Conservation (phyloP, 805 yeast species). For the Cyberlindnera mycetangii region DNA sequence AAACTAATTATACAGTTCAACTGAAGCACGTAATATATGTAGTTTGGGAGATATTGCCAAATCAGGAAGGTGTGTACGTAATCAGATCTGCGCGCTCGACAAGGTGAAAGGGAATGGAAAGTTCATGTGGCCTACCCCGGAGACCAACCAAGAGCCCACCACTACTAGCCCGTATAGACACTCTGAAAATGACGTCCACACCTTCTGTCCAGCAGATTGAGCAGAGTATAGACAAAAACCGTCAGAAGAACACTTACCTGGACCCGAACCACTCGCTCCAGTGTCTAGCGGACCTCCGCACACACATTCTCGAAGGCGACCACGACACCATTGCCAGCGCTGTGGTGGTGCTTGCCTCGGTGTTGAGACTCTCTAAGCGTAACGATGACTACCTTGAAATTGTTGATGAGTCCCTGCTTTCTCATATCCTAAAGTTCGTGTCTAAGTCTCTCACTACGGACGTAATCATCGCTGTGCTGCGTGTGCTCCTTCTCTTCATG, state of each 20-base stretch:
- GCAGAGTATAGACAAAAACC: conserved; percentile 18
- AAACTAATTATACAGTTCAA: background rate
- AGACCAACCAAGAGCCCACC: background rate
- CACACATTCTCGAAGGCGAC: conserved; percentile 23
- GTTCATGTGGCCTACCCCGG: background rate
- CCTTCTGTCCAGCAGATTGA: conserved; percentile 20
- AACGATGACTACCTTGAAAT: conserved; percentile 33
- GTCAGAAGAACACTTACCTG: conserved; percentile 16
- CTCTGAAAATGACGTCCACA: conserved; percentile 10
- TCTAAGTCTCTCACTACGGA: conserved; percentile 37
- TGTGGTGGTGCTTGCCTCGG: conserved; percentile 50
- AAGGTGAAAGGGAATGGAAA: background rate
- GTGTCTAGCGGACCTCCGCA: conserved; percentile 34
- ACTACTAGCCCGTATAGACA: too few relatives aligned
- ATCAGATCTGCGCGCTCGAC: background rate
- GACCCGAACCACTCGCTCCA: conserved; percentile 21
- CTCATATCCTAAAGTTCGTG: conserved; percentile 40
- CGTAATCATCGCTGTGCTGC: conserved; percentile 40
- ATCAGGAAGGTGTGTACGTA: conserved; percentile 5
- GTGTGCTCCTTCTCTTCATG: conserved; percentile 29
- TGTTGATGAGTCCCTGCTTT: conserved; percentile 40
- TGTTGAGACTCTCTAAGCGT: conserved; percentile 45
- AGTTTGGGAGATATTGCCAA: background rate
- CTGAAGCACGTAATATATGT: background rate
- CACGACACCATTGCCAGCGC: conserved; percentile 38